These are phyloP conservation scores for Penicillium thymicola DNA, from an alignment of 2,329 filamentous ascomycete species.

Conservation along the genomic window DNA sequence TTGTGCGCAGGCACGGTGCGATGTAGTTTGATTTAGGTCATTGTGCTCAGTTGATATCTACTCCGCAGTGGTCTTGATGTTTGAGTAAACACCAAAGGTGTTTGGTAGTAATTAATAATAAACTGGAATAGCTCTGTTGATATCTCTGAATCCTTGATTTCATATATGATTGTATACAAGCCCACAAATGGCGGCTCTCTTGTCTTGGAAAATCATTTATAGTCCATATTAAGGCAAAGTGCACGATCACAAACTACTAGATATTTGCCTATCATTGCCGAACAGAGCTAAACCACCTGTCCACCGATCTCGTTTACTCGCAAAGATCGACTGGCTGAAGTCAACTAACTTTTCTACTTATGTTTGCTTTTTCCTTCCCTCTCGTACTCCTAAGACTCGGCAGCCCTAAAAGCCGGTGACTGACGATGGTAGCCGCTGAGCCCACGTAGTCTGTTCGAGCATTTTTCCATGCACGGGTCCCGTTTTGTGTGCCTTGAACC, in stretches of 20 bases:
- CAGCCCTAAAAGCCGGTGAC: not conserved
- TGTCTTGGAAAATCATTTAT: not conserved
- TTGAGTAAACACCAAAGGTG: not conserved
- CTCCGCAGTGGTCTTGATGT: not conserved
- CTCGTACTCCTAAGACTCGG: not conserved
- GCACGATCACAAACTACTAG: not conserved
- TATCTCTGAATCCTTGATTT: not conserved
- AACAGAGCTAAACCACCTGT: no score
- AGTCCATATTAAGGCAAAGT: not conserved
- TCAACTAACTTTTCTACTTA: not conserved
- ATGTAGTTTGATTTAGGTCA: not conserved
- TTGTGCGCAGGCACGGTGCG: not conserved
- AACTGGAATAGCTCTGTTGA: not conserved
- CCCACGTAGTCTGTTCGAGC: not conserved
- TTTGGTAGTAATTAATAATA: not conserved
- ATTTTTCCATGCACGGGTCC: not conserved
- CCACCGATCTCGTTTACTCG: not conserved
- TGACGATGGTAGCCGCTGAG: slow-evolving; percentile 2
- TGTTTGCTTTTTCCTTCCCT: not conserved
- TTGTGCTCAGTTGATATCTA: not conserved
- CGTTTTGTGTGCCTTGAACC: not conserved
- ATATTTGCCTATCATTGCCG: not conserved
- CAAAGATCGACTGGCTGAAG: not conserved
- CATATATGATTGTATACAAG: not conserved
- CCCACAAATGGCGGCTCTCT: not conserved